Evolutionary conservation across 202 grass and related monocot species (phyloP).

Genomic region (Brachypodium distachyon): DNA sequence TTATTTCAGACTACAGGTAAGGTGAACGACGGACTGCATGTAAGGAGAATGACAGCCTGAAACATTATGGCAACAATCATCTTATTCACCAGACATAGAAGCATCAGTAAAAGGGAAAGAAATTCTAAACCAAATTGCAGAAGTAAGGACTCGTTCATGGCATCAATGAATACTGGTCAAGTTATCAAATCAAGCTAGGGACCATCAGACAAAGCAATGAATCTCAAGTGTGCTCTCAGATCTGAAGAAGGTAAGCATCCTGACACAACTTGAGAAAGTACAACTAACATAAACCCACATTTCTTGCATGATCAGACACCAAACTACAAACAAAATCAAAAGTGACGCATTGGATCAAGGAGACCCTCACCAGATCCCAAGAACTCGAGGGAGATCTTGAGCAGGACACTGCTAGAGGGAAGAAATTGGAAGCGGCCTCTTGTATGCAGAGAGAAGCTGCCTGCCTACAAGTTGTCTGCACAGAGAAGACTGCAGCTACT

Average conservation of each 20-base stretch:
- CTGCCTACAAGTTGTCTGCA: neutral
- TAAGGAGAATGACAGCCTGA: neutral
- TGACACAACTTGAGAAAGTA: neutral
- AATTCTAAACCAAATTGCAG: neutral
- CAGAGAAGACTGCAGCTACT: conserved; percentile 8
- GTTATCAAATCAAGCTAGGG: neutral
- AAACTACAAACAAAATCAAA: neutral
- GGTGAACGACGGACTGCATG: neutral
- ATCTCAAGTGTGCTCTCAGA: neutral
- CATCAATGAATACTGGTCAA: neutral
- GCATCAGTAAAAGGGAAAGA: neutral
- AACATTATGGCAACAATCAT: neutral
- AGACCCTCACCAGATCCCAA: conserved; percentile 15
- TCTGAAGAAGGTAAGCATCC: neutral
- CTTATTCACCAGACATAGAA: neutral
- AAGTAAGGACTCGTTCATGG: neutral
- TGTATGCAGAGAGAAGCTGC: conserved; percentile 6
- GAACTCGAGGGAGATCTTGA: neutral
- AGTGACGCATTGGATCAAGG: conserved; percentile 1
- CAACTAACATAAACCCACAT: neutral
- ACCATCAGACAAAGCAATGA: neutral
- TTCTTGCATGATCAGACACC: neutral
- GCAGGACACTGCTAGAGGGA: neutral
- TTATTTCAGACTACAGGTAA: neutral
- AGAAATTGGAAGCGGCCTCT: neutral